These are phyloP conservation scores for Citrus sp. DNA, from an alignment of 345 rosid genomes.

Conservation along the genomic window DNA sequence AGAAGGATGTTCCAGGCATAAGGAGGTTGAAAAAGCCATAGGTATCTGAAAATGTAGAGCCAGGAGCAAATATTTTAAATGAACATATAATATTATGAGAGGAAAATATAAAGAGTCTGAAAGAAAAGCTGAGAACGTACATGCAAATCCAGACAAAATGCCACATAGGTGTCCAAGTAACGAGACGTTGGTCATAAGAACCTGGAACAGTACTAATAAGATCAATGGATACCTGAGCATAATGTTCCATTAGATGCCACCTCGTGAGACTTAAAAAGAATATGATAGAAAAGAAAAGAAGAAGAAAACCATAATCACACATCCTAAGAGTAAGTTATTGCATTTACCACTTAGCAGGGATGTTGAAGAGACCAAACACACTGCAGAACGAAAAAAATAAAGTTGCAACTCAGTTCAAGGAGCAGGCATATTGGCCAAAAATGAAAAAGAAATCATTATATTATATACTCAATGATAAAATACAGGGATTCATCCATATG, in stretches of 20 bases:
- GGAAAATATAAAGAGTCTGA: neutral
- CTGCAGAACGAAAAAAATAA: conserved; percentile 45
- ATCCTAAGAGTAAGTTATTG: conserved; percentile 15
- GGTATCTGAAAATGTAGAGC: conserved; percentile 49
- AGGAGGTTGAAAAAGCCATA: conserved; percentile 79
- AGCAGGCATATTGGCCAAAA: neutral
- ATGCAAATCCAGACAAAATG: conserved; percentile 94
- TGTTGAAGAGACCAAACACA: conserved; percentile 94
- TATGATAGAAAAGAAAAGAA: neutral
- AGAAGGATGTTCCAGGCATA: conserved; percentile 86
- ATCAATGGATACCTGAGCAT: conserved; percentile 82
- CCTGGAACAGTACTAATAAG: conserved; percentile 70
- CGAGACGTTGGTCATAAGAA: conserved; percentile 90
- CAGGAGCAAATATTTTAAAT: neutral
- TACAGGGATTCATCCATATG: neutral
- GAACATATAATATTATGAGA: conserved; percentile 8
- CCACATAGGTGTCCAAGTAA: conserved; percentile 96
- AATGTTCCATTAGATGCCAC: conserved; percentile 2
- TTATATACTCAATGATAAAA: neutral
- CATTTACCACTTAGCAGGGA: conserved; percentile 83
- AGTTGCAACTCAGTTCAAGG: conserved; percentile 13
- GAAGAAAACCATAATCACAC: neutral
- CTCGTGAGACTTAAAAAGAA: conserved; percentile 11
- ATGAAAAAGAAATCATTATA: neutral
- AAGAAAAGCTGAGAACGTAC: conserved; percentile 39